Evolutionary conservation across 345 rosid genomes (phyloP).

Genomic region (Gossypium arboreum): DNA sequence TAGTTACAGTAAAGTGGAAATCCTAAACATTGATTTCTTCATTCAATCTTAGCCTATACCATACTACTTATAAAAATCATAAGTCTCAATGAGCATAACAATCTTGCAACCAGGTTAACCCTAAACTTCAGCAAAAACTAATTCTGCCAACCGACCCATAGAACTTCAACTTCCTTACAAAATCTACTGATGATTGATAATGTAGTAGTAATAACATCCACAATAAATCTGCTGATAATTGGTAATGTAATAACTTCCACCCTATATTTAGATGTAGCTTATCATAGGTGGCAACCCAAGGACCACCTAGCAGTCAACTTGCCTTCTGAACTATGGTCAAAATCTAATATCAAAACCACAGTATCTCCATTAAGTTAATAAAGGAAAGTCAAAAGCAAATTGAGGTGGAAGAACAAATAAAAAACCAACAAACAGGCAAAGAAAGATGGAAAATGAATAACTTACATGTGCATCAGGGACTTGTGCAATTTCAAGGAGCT

Average conservation of each 20-base stretch:
- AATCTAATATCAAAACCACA: neutral
- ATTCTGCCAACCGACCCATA: neutral
- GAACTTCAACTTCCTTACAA: neutral
- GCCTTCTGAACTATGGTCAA: neutral
- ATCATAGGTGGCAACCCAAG: neutral
- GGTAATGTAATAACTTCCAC: neutral
- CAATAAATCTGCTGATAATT: neutral
- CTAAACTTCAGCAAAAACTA: neutral
- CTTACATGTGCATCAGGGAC: conserved; percentile 97
- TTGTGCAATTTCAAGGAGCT: conserved; percentile 98
- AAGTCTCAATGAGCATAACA: neutral
- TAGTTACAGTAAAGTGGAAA: no score
- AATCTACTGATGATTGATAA: neutral
- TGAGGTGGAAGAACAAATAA: conserved; percentile 1
- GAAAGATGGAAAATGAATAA: conserved; percentile 1
- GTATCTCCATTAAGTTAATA: neutral
- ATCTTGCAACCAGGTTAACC: neutral
- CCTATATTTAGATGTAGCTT: neutral
- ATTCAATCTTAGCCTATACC: neutral
- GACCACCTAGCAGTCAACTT: neutral
- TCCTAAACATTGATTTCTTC: neutral
- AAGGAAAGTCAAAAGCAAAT: neutral
- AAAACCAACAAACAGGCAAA: neutral
- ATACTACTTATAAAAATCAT: neutral
- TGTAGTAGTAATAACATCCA: neutral